Percentiles rank a stretch among this genome's conserved stretches.
Evolutionary conservation across 2,329 filamentous ascomycete species (phyloP).

Genomic region (Neofusicoccum sp.): DNA sequence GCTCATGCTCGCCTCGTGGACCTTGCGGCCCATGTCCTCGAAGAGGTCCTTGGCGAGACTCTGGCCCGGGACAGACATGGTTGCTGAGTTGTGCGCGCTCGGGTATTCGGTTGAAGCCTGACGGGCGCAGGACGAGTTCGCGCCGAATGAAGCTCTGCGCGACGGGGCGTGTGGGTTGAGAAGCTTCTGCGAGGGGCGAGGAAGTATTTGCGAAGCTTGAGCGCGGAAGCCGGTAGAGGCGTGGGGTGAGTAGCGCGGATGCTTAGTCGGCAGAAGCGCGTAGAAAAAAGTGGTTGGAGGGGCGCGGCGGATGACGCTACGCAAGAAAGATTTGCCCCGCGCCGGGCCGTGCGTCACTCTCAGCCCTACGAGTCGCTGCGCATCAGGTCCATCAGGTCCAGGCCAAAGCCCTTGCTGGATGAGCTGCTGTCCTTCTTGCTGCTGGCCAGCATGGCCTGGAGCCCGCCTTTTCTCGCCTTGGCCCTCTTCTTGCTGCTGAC

Average conservation of each 20-base stretch:
- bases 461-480: constrained; percentile 57
- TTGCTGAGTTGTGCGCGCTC: constrained; percentile 17
- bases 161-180: background rate
- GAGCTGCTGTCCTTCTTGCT: constrained; percentile 38
- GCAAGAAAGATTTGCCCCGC: constrained; percentile 10
- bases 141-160: too few relatives aligned
- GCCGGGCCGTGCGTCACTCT: constrained; percentile 11
- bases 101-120: background rate
- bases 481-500: constrained; percentile 57
- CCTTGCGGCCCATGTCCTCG: constrained; percentile 55
- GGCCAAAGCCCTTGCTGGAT: constrained; percentile 36
- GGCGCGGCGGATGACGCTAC: constrained; percentile 2
- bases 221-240: background rate
- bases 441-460: constrained; percentile 57
- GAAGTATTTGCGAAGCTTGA: background rate
- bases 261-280: constrained; percentile 17
- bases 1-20: constrained; percentile 43
- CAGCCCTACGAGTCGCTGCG: constrained; percentile 36
- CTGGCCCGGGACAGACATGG: constrained; percentile 36
- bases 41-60: constrained; percentile 53
- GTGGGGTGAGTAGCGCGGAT: background rate
- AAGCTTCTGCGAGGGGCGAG: background rate
- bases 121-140: background rate
- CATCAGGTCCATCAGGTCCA: constrained; percentile 59
- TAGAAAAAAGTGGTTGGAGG: constrained; percentile 7